phyloP scores from a whole-genome alignment of 139 green algal genomes.

The Chlorella sp. region DNA sequence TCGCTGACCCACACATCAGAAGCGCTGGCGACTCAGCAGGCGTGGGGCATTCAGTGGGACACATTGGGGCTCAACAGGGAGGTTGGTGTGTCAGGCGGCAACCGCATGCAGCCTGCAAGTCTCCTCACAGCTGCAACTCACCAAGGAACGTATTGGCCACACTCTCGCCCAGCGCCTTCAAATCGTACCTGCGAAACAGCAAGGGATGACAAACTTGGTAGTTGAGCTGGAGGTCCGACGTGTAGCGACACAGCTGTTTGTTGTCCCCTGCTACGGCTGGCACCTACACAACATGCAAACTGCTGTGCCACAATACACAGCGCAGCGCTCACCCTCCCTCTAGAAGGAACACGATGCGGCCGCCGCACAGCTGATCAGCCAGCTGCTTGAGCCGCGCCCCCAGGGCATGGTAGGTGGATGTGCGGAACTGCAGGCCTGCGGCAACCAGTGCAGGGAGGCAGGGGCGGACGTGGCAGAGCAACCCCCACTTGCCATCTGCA shows the following conservation, averaged over 20 bases:
- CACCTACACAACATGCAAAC: too few relatives aligned
- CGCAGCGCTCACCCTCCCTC: slow-evolving; percentile 84
- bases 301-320: too few relatives aligned
- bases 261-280: too few relatives aligned
- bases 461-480: too few relatives aligned
- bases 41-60: too few relatives aligned
- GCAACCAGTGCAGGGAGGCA: background rate
- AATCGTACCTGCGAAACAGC: slow-evolving; percentile 50
- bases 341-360: slow-evolving; percentile 82
- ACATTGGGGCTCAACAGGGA: background rate
- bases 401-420: slow-evolving; percentile 77
- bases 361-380: slow-evolving; percentile 68
- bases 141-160: slow-evolving; percentile 76
- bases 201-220: too few relatives aligned
- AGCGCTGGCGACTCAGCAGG: too few relatives aligned
- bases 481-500: too few relatives aligned
- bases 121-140: slow-evolving; percentile 46
- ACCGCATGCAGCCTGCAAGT: background rate
- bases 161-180: slow-evolving; percentile 68
- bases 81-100: background rate
- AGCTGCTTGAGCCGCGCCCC: slow-evolving; percentile 37
- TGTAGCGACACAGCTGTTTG: too few relatives aligned
- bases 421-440: slow-evolving; percentile 72
- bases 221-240: too few relatives aligned
- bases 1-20: too few relatives aligned